These are phyloP conservation scores for Botryotinia convoluta DNA, from an alignment of 2,329 filamentous ascomycete species.

Conservation along the genomic window DNA sequence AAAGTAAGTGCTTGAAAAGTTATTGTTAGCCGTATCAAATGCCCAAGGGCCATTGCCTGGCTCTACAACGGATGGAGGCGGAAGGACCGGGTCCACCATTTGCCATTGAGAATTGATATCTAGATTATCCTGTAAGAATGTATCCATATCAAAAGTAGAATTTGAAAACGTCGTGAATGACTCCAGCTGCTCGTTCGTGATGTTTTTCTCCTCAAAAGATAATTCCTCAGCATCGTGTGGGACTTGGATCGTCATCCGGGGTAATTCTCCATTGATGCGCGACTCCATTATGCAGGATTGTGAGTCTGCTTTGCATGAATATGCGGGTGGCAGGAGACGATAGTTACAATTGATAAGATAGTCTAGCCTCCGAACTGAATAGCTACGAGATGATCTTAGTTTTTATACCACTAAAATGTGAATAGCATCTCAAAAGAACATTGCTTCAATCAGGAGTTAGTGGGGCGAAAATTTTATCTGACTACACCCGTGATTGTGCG, in stretches of 20 bases:
- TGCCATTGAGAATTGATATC: conserved; percentile 5
- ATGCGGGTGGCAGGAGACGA: neutral
- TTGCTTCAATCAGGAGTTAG: neutral
- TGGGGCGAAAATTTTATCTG: conserved; percentile 13
- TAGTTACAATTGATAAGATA: neutral
- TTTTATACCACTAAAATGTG: neutral
- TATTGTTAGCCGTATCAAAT: neutral
- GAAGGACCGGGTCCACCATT: neutral
- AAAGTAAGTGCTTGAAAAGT: neutral
- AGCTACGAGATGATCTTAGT: neutral
- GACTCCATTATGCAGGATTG: neutral
- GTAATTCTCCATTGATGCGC: neutral
- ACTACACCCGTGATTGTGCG: neutral
- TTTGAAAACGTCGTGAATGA: neutral
- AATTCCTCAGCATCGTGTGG: neutral
- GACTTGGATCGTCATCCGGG: neutral
- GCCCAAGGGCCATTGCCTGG: neutral
- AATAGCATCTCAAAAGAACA: neutral
- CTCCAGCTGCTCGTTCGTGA: neutral
- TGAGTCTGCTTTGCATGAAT: neutral
- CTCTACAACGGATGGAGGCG: neutral
- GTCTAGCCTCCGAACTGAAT: neutral
- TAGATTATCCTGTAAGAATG: neutral
- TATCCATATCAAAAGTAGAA: neutral
- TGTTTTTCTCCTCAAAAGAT: neutral